These are phyloP conservation scores for Nyctanthes arbortristis DNA, from an alignment of 257 asterid genomes.

Conservation along the genomic window DNA sequence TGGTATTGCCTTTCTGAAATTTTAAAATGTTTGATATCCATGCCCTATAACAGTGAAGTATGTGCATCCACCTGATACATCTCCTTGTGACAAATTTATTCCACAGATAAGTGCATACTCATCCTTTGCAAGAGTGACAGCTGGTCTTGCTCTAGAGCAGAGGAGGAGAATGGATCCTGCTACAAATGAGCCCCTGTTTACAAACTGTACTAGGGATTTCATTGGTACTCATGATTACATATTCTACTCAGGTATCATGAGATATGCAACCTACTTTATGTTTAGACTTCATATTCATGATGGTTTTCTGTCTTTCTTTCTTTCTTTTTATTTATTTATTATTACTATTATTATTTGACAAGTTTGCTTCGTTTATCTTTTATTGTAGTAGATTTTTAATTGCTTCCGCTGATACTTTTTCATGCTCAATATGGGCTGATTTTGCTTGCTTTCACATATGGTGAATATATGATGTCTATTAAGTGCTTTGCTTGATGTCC, in stretches of 20 bases:
- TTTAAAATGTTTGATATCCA: neutral
- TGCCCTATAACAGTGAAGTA: neutral
- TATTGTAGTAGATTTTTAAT: too few relatives aligned
- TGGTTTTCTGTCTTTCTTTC: neutral
- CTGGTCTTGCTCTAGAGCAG: constrained; percentile 73
- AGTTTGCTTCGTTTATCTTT: too few relatives aligned
- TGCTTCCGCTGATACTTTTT: too few relatives aligned
- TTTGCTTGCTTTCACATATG: neutral
- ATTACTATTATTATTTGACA: neutral
- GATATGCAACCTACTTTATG: neutral
- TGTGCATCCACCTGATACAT: neutral
- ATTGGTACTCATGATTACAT: constrained; percentile 93
- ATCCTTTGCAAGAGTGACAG: constrained; percentile 79
- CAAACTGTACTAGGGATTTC: constrained; percentile 92
- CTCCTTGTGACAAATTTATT: constrained; percentile 19
- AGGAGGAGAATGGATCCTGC: constrained; percentile 83
- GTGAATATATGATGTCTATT: neutral
- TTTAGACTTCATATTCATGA: neutral
- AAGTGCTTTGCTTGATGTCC: constrained; percentile 2
- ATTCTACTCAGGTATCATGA: constrained; percentile 77
- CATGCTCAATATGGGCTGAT: neutral
- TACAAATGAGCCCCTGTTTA: constrained; percentile 84
- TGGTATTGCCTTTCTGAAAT: constrained; percentile 45
- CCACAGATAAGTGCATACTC: constrained; percentile 95
- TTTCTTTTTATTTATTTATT: neutral